These are phyloP conservation scores for Panicum miliaceum DNA, from an alignment of 176 grass and related monocot genomes.

Conservation along the genomic window DNA sequence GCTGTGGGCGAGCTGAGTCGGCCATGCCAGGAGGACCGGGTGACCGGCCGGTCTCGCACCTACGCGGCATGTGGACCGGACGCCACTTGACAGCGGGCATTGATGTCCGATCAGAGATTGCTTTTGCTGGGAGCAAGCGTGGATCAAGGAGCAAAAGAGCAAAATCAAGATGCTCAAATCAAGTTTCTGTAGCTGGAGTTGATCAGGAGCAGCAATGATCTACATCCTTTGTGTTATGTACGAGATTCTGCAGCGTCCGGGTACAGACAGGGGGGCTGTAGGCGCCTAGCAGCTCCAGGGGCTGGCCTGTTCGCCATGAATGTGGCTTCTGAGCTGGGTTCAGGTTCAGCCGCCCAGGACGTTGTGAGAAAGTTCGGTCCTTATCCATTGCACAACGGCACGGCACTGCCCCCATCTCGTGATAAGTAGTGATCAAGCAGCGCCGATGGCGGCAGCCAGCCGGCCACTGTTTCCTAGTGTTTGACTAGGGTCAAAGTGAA, in stretches of 20 bases:
- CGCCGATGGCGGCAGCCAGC: neutral
- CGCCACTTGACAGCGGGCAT: neutral
- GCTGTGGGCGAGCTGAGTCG: constrained; percentile 8
- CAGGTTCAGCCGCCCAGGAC: constrained; percentile 9
- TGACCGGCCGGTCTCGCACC: constrained; percentile 38
- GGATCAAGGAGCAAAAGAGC: neutral
- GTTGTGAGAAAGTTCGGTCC: neutral
- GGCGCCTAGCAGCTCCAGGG: constrained; percentile 10
- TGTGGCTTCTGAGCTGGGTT: neutral
- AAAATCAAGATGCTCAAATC: neutral
- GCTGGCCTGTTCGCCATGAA: constrained; percentile 2
- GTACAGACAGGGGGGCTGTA: neutral
- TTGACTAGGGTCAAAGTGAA: neutral
- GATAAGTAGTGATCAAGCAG: neutral
- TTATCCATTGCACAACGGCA: constrained; percentile 16
- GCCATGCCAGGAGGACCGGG: neutral
- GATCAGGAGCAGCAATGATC: neutral
- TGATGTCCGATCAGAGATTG: constrained; percentile 31
- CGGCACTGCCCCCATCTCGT: neutral
- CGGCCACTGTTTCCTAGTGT: neutral
- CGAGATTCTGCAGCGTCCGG: neutral
- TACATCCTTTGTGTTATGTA: neutral
- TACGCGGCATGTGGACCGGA: constrained; percentile 31
- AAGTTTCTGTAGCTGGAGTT: neutral
- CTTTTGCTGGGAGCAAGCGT: constrained; percentile 32